Evolutionary conservation across 331 rosid species (phyloP), one percentile per base, ranked within the genome.

Genomic region (Stylosanthes scabra): DNA sequence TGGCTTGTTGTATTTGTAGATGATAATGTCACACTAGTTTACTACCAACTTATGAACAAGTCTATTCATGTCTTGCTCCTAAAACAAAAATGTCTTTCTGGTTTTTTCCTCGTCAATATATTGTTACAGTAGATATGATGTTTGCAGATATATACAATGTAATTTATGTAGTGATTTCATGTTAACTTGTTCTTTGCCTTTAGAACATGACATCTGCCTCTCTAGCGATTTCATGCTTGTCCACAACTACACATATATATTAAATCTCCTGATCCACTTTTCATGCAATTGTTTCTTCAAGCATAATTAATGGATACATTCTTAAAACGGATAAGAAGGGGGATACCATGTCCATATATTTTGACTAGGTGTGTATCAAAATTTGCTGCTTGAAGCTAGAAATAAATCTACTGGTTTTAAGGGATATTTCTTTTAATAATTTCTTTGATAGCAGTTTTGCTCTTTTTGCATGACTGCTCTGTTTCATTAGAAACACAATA

Each of bases 401-500:
- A 47, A 70, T 49, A 46, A 44, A 5, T 69, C 37, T 69, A 63
- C 63, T 63, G 51, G 60, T 69, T 41, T 74, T 68, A 34, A 4
- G 45, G 15, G 9, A 49, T 69, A 47, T n/a, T 40, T 75, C 39
- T 66, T 59, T 29, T 11, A 11, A 64, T 74, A 13, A 15, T 28
- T 7, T 42, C 44, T 59, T 27, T 40, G 71, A 62, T 47, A 45
- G 50, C 80, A 45, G 34, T 70, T 59, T 59, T 66, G 59, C 54
- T 72, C 56, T 67, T n/a, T 45, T 45, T 54, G 51, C 56, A 31
- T 78, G 51, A 64, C 51, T 46, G 72, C 72, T 31, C 37, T 13
- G 66, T 67, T 80, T 77, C 58, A 49, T 20, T 44, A 68, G 57
- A 65, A 63, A 70, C 14, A 52, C 62, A 27, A 27, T 45, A 40